These are phyloP conservation scores for Solanum bulbocastanum DNA, from an alignment of 257 asterid species.

Conservation along the genomic window DNA sequence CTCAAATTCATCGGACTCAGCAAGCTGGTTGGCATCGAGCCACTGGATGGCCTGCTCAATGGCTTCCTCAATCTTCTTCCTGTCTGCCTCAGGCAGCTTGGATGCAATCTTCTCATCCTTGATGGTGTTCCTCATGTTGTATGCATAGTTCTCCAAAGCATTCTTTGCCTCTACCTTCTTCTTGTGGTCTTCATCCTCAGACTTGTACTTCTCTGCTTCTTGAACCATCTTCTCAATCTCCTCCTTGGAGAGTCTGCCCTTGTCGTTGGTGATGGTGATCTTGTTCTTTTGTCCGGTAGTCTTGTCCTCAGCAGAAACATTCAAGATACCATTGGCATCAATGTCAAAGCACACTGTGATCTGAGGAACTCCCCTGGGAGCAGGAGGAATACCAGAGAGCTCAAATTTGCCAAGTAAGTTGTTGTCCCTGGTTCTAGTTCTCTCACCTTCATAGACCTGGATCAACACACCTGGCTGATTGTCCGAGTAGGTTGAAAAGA, in stretches of 20 bases:
- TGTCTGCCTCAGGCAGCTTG: slow-evolving; percentile 27
- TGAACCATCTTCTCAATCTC: slow-evolving; percentile 86
- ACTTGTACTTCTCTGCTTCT: slow-evolving; percentile 75
- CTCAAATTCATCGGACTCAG: slow-evolving; percentile 21
- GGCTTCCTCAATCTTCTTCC: slow-evolving; percentile 24
- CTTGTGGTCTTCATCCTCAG: slow-evolving; percentile 84
- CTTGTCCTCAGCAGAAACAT: slow-evolving; percentile 84
- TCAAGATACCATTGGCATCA: slow-evolving; percentile 72
- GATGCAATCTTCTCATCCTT: slow-evolving; percentile 77
- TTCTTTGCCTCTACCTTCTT: slow-evolving; percentile 79
- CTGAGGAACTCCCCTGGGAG: slow-evolving; percentile 84
- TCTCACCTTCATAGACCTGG: slow-evolving; percentile 75
- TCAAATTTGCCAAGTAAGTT: slow-evolving; percentile 70
- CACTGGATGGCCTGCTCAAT: slow-evolving; percentile 20
- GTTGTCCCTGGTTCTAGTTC: slow-evolving; percentile 70
- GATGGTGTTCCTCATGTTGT: slow-evolving; percentile 87
- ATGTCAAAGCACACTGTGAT: slow-evolving; percentile 77
- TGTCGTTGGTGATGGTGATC: slow-evolving; percentile 78
- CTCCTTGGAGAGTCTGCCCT: slow-evolving; percentile 75
- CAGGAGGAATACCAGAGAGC: slow-evolving; percentile 82
- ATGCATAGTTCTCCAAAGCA: slow-evolving; percentile 67
- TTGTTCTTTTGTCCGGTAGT: slow-evolving; percentile 90
- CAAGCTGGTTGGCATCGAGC: slow-evolving; percentile 26
- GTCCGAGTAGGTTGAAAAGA: slow-evolving; percentile 71
- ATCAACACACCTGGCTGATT: slow-evolving; percentile 84